Base-by-base conservation (phyloP, 345 rosid species). In the Clarkia xantiana region DNA sequence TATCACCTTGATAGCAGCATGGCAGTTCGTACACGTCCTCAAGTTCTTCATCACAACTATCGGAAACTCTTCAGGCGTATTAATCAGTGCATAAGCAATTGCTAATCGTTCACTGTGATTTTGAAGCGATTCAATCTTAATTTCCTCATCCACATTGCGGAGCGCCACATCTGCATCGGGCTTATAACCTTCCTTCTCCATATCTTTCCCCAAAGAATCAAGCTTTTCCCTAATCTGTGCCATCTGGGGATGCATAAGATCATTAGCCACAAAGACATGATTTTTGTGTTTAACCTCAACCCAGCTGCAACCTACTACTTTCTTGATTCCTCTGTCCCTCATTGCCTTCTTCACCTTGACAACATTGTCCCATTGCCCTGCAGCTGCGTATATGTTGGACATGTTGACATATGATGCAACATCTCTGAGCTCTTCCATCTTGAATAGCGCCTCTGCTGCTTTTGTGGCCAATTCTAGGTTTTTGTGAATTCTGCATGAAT, bases 401-500 rank as follows among this genome's bases (percentile, higher is more conserved):
- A 90, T 70, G 72, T 72, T 76, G 52, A 90, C 81, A 59, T 77
- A 86, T 18, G 95, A 60, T 0, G 95, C 80, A 4, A 86, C 95
- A 64, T 90, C 83, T 60, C 95, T 76, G 34, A 83, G 88, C 62
- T 57, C 66, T 58, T 77, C 78, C 86, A 82, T 85, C 9, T 49
- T 53, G 47, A 86, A 86, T 48, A 90, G 84, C 45, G 71, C 19
- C 16, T 68, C 57, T 25, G 94, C 86, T 50, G 94, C 94, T 76
- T 58, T 76, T 67, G 53, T 58, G 16, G 95, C 97, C 44, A 81
- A 60, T 60, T 67, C 66, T 40, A 62, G 76, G 63, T 90, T 86
- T 67, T 70, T 90, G 65, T 86, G 86, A 60, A 90, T 90, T 74
- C 84, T 73, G 50, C 96, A 86, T 0, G 95, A 80, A 63, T 86